A percentile compares a stretch with the other conserved stretches of the same genome.
Evolutionary conservation across 2,329 filamentous ascomycete genomes (phyloP).

Genomic region (Calonectria pauciramosa): DNA sequence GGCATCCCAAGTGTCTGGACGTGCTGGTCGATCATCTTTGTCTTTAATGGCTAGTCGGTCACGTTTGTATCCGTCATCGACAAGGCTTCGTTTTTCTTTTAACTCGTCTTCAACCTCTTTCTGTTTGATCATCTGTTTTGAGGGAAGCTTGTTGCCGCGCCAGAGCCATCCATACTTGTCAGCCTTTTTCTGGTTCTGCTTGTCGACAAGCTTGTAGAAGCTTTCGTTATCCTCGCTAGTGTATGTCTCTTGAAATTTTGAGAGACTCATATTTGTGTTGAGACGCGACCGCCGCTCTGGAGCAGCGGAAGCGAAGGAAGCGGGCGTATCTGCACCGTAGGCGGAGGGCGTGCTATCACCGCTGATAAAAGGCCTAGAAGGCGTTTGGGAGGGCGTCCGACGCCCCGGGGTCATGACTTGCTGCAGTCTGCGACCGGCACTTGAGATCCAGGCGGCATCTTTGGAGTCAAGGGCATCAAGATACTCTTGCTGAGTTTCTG

Average conservation of each 20-base stretch:
- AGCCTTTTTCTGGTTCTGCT: slow-evolving; percentile 86
- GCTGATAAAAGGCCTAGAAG: slow-evolving; percentile 41
- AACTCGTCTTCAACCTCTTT: slow-evolving; percentile 72
- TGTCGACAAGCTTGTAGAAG: slow-evolving; percentile 92
- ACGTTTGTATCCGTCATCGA: slow-evolving; percentile 70
- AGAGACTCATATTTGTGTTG: slow-evolving; percentile 84
- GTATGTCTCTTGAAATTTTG: slow-evolving; percentile 90
- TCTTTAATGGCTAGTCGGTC: slow-evolving; percentile 76
- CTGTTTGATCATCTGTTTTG: slow-evolving; percentile 82
- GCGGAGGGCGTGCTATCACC: slow-evolving; percentile 72
- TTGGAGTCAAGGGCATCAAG: slow-evolving; percentile 90
- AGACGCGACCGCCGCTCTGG: slow-evolving; percentile 62
- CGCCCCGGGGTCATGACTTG: slow-evolving; percentile 87
- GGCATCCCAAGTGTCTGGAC: slow-evolving; percentile 81
- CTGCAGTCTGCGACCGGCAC: slow-evolving; percentile 78
- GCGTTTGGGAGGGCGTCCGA: slow-evolving; percentile 39
- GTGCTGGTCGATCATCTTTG: slow-evolving; percentile 79
- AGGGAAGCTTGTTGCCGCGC: slow-evolving; percentile 86
- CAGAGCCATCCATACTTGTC: slow-evolving; percentile 93
- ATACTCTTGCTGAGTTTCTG: slow-evolving; percentile 91
- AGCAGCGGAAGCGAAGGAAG: slow-evolving; percentile 63
- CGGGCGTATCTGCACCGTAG: slow-evolving; percentile 82
- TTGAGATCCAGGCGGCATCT: slow-evolving; percentile 87
- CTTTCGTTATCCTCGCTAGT: slow-evolving; percentile 98
- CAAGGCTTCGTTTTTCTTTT: slow-evolving; percentile 59